These are phyloP conservation scores for Vairimorpha necatrix DNA, from an alignment of 371 early-diverging fungal genomes.

Conservation along the genomic window DNA sequence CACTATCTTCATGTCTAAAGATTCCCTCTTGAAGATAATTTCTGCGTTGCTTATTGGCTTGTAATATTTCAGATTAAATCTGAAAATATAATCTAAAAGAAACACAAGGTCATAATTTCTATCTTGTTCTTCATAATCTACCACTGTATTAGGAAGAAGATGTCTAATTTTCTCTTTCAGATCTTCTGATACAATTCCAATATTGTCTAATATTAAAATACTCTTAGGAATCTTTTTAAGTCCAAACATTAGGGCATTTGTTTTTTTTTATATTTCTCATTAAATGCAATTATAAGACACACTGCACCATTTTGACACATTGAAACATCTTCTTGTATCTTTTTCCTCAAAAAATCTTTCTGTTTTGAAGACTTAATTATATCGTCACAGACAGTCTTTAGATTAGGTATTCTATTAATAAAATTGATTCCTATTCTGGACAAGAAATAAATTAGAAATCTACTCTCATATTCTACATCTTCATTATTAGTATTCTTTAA, in stretches of 20 bases:
- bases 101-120: background rate
- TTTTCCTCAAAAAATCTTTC: background rate
- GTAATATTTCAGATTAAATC: background rate
- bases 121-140: background rate
- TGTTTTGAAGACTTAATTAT: background rate
- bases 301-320: background rate
- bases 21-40: conserved; percentile 7
- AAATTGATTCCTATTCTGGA: background rate
- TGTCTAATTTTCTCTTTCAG: background rate
- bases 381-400: background rate
- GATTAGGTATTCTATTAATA: background rate
- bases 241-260: background rate
- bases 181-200: background rate
- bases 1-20: background rate
- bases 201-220: background rate
- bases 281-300: background rate
- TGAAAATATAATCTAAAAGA: background rate
- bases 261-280: background rate
- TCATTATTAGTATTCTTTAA: background rate
- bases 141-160: background rate
- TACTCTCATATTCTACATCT: background rate
- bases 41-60: background rate
- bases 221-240: conserved; percentile 5
- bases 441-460: background rate
- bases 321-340: background rate